Conservation (phyloP, 345 rosid genomes). For the Eucalyptus leucophloia region DNA sequence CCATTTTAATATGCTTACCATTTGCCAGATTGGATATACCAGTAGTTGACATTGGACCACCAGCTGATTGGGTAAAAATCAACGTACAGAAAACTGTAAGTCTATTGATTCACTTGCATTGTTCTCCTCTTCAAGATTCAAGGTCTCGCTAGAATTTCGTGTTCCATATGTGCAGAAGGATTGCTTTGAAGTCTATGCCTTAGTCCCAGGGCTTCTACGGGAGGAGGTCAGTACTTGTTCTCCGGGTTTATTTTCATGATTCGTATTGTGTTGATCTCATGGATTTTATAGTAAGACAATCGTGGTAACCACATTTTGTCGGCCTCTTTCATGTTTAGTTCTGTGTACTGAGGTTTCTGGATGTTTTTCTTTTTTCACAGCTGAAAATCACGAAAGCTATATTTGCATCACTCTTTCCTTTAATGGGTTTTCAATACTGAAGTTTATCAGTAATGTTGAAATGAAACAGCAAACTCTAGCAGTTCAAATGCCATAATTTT, state of each 20-base stretch:
- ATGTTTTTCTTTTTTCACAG: background rate
- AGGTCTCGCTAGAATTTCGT: background rate
- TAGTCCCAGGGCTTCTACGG: slow-evolving; percentile 67
- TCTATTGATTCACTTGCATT: background rate
- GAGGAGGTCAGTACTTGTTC: slow-evolving; percentile 37
- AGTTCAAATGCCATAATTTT: background rate
- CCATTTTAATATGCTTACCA: background rate
- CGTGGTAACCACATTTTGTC: background rate
- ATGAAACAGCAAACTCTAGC: background rate
- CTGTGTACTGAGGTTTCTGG: background rate
- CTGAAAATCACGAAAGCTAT: background rate
- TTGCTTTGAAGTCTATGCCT: slow-evolving; percentile 59
- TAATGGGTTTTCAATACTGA: background rate
- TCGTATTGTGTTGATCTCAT: background rate
- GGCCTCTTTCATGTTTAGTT: background rate
- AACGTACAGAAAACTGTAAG: slow-evolving; percentile 61
- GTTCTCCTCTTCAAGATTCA: background rate
- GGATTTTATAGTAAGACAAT: background rate
- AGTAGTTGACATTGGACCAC: slow-evolving; percentile 45
- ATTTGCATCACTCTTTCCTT: background rate
- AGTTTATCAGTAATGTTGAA: background rate
- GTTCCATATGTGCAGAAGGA: slow-evolving; percentile 30
- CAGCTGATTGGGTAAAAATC: slow-evolving; percentile 76
- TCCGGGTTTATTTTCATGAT: background rate
- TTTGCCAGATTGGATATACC: slow-evolving; percentile 32